These are phyloP conservation scores for Talaromyces atroroseus DNA, from an alignment of 2,329 filamentous ascomycete species.

Conservation along the genomic window DNA sequence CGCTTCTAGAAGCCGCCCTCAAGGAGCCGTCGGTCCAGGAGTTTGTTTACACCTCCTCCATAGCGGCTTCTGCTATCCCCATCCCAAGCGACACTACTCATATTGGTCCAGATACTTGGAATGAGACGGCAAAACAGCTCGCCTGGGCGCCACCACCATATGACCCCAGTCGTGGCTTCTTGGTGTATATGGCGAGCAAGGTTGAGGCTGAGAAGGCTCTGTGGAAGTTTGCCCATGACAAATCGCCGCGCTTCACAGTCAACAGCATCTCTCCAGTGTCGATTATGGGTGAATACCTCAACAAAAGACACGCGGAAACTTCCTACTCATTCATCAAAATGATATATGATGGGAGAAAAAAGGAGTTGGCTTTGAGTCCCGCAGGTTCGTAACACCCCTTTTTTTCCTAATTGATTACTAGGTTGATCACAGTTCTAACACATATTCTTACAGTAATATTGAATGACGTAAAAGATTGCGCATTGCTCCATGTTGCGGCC, in stretches of 20 bases:
- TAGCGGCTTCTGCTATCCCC: neutral
- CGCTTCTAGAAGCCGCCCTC: neutral
- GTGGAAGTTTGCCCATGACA: slow-evolving; percentile 4
- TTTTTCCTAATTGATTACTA: neutral
- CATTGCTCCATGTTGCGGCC: slow-evolving; percentile 5
- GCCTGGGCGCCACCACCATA: slow-evolving; percentile 7
- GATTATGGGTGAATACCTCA: neutral
- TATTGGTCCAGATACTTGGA: slow-evolving; percentile 1
- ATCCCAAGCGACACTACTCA: neutral
- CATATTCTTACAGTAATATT: neutral
- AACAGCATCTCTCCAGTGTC: neutral
- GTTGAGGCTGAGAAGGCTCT: slow-evolving; percentile 1
- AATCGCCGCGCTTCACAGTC: neutral
- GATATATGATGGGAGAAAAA: neutral
- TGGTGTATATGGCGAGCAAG: slow-evolving; percentile 7
- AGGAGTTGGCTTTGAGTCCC: neutral
- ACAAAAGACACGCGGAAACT: neutral
- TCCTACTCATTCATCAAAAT: neutral
- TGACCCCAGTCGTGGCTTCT: neutral
- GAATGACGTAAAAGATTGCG: slow-evolving; percentile 8
- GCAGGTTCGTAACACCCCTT: neutral
- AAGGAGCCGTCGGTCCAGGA: slow-evolving; percentile 1
- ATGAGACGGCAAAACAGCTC: neutral
- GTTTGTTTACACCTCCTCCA: slow-evolving; percentile 8
- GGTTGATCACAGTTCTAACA: neutral